These are phyloP conservation scores for Rhododendron griersonianum DNA, from an alignment of 148 eudicot species.

Conservation along the genomic window DNA sequence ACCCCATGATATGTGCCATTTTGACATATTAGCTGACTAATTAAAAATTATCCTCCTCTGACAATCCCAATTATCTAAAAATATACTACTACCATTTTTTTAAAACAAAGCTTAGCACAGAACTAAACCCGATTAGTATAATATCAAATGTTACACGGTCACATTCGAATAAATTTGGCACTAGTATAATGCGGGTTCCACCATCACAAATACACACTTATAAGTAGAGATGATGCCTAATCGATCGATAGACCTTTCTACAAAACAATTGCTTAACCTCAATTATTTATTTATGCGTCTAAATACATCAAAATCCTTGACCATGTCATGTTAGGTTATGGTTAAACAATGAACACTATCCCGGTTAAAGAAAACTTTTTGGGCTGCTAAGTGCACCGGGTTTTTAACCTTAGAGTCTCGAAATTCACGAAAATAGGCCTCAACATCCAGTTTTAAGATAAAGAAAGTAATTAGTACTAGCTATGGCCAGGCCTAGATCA, in stretches of 20 bases:
- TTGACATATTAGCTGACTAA: not conserved
- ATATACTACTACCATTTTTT: not conserved
- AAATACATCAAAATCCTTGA: not conserved
- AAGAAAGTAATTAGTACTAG: not conserved
- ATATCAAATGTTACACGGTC: not conserved
- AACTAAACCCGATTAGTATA: not conserved
- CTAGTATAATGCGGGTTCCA: not conserved
- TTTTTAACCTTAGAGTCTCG: not conserved
- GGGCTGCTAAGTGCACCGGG: not conserved
- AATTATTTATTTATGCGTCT: not conserved
- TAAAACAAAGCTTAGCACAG: not conserved
- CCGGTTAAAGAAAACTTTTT: not conserved
- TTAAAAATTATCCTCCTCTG: slow-evolving; percentile 8
- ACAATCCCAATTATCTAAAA: slow-evolving; percentile 8
- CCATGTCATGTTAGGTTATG: not conserved
- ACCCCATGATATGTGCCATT: slow-evolving; percentile 9
- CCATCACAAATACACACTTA: not conserved
- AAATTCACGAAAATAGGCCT: not conserved
- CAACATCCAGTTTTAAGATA: not conserved
- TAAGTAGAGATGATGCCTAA: not conserved
- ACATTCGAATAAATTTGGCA: not conserved
- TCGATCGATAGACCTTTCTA: not conserved
- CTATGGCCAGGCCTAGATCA: not conserved
- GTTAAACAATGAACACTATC: not conserved
- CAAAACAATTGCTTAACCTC: not conserved